These are phyloP conservation scores for Inga oerstediana DNA, from an alignment of 306 rosid species.

Conservation along the genomic window DNA sequence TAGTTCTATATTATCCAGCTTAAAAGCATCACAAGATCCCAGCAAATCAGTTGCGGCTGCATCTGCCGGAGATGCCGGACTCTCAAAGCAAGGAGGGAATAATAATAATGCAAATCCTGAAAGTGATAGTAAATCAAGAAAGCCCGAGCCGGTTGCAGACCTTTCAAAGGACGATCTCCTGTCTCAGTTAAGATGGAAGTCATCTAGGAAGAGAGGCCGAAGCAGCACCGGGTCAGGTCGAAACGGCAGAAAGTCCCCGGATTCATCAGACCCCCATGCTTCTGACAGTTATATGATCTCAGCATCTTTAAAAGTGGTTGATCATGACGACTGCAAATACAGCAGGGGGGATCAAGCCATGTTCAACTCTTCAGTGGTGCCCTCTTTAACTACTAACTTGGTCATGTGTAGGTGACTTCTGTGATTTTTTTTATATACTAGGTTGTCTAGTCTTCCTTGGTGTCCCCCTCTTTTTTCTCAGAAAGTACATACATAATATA, in stretches of 20 bases:
- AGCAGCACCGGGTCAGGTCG: not conserved
- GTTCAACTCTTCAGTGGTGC: slow-evolving; percentile 71
- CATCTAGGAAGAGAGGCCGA: slow-evolving; percentile 66
- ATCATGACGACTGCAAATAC: slow-evolving; percentile 78
- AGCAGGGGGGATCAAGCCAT: slow-evolving; percentile 58
- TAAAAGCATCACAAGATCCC: slow-evolving; percentile 30
- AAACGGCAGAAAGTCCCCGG: slow-evolving; percentile 31
- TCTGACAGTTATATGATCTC: slow-evolving; percentile 57
- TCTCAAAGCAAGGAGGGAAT: slow-evolving; percentile 30
- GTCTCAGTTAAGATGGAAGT: slow-evolving; percentile 66
- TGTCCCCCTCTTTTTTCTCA: not conserved
- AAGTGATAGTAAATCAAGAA: slow-evolving; percentile 33
- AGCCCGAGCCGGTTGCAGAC: slow-evolving; percentile 42
- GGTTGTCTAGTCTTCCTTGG: slow-evolving; percentile 7
- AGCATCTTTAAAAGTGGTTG: slow-evolving; percentile 55
- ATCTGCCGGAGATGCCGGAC: slow-evolving; percentile 31
- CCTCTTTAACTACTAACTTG: slow-evolving; percentile 72
- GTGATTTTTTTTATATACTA: not conserved
- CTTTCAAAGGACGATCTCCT: slow-evolving; percentile 62
- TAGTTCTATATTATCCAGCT: slow-evolving; percentile 32
- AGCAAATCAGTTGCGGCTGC: slow-evolving; percentile 32
- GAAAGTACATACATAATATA: slow-evolving; percentile 6
- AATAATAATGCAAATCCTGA: slow-evolving; percentile 28
- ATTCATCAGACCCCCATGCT: slow-evolving; percentile 35
- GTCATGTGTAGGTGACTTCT: slow-evolving; percentile 78